Evolutionary conservation across 805 yeast species (phyloP), one percentile per base, ranked within the genome.

Genomic region (Metschnikowia colocasiae): DNA sequence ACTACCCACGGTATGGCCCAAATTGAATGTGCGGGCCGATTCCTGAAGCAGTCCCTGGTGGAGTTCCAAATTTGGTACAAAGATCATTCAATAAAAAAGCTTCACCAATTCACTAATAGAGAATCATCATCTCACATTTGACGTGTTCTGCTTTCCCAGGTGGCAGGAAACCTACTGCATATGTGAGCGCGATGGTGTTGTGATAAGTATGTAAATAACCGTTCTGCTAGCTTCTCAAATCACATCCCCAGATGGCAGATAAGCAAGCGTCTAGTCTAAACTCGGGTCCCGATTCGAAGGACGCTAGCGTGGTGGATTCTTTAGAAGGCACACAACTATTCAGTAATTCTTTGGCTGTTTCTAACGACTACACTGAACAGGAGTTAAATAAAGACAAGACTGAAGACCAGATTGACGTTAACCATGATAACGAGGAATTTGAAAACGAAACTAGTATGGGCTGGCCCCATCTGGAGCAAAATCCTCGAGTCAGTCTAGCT

Each of bases 291-390:
- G 42, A n/a, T 12, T 20, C 18, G 12, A 29, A 6, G 29, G 19
- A 27, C 3, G 18, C 10, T 10, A n/a, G 19, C 10, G 13, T 6
- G 3, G 9, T 18, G 2, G 26, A 29, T 9, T 13, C 42, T 2
- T 3, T 20, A n/a, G 42, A 30, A 20, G 42, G 6, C 8, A 26
- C 42, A n/a, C 34, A 20, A 29, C n/a, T 39, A 6, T 39, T 39
- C 19, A 39, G 42, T 19, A 39, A 39, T 39, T 19, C 25, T 10
- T 39, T 39, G 42, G 34, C 40, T 25, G 12, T 15, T 10, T 39
- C 42, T 5, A 27, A 16, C 19, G 30, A 39, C n/a, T 18, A 6
- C n/a, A 39, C 34, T 8, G 42, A 30, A 9, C 26, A 15, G 13
- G 42, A 39, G n/a, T 7, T 12, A 10, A 39, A 19, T 23, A 27